Base-by-base conservation (phyloP, 176 grass and related monocot species). In the Carex cristatella region DNA sequence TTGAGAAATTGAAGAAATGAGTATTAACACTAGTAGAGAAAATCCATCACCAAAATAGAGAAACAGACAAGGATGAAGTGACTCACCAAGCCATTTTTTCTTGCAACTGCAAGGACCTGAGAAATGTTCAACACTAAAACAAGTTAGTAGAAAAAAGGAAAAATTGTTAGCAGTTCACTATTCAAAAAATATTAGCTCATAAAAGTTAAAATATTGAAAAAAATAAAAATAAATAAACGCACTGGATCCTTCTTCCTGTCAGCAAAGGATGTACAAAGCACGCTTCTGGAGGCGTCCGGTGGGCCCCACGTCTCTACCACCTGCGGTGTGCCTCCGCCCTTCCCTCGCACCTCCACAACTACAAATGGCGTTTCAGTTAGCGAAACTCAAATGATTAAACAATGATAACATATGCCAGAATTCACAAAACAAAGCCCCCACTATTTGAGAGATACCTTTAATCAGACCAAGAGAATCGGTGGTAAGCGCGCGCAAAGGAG, bases 301-400 rank as follows among this genome's bases (percentile, higher is more conserved):
- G 82, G 61, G 65, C 97, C 97, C 93, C 97, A 99, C 30, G 90
- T 96, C 61, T 94, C 91, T 9, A 99, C 93, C 48, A 99, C 67
- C 93, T 92, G 94, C 10, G 88, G 86, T 65, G 79, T 85, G 31
- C 93, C 88, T 3, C 82, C 86, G 14, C 85, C 85, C 40, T 87
- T 94, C 19, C 90, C 59, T 18, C 84, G 87, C 55, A 90, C 87
- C 88, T 99, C 97, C 18, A 96, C 79, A 79, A 96, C 91, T 98
- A 84, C 80, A 54, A 23, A 8, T 0, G 30, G 30, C 18, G 4
- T 54, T 33, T 40, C 31, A 57, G 72, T 58, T 49, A n/a, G 40
- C 44, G 10, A 13, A 49, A 69, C 44, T 66, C 15, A 53, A 5
- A 61, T 40, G 27, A 73, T 18, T 14, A 66, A 40, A 14, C 33